Evolutionary conservation across 148 eudicot species (phyloP), one percentile per base, ranked within the genome.

Genomic region (Mesembryanthemum crystallinum): DNA sequence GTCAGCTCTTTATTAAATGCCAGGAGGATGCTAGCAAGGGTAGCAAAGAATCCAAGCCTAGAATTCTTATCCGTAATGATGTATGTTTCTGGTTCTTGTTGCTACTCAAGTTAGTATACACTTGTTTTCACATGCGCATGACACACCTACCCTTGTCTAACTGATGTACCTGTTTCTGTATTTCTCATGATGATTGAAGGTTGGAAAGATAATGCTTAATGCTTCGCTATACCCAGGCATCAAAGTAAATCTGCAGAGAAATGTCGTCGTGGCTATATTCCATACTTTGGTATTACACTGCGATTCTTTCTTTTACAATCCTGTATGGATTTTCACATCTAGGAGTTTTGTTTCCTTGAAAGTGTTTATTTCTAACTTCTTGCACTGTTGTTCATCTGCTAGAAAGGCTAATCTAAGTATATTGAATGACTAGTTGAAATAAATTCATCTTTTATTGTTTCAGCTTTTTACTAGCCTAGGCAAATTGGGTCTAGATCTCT

Each of bases 21-120:
- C 83, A 83, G 77, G 98, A 93, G 78, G 94, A 89, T 63, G 84
- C 85, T 60, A 69, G 74, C 77, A 93, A 89, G 88, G 89, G 96
- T 32, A 81, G 94, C 65, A 89, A 81, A 87, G 96, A 93, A 82
- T 91, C 98, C 61, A 93, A 91, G 80, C 98, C 98, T 8, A 86
- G 84, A 73, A 86, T 94, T 82, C 81, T 94, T 74, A 85, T 95
- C 62, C 97, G 97, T 30, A 95, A 95, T 80, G 98, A 90, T 90
- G 98, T 95, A 89, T 64, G 89, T 84, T 84, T 82, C 78, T 73
- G 32, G 58, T 75, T 12, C 15, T 63, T 58, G 58, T 49, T 64
- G 18, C 64, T 12, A 25, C 30, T 23, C 13, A 13, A 54, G 37
- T 69, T 43, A 11, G 57, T 23, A 67, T 21, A 42, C 39, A 24